Base-by-base conservation (phyloP, 2,329 filamentous ascomycete genomes). In the Bipolaris sorokiniana region DNA sequence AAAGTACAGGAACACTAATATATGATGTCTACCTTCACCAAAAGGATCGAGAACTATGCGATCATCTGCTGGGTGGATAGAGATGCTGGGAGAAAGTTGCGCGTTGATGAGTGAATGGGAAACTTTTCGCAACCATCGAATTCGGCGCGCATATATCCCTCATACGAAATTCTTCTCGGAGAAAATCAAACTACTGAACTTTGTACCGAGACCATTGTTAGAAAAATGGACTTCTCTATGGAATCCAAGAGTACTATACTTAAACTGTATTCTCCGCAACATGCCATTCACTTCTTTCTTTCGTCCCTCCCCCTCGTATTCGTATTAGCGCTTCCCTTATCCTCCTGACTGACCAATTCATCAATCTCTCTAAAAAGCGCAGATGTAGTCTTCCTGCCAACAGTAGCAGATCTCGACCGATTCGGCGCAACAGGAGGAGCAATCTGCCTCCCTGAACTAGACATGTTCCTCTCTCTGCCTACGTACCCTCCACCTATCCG, bases 351-450 rank as follows among this genome's bases (percentile, higher is more conserved):
- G 4, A 74, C 59, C 5, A 73, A 47, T 11, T 70, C 63, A 38
- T 72, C 71, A n/a, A 75, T 62, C 37, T 74, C 69, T 10, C 63
- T 64, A 31, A 65, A 64, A 6, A 72, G 40, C n/a, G 56, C 61
- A 3, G 71, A 75, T 7, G 59, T 72, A 3, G 65, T 73, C 28
- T 66, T 68, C 5, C 60, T 63, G 0, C 42, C 48, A 31, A 15
- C 51, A 15, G 42, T 41, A 15, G 18, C 49, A 10, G 22, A 31
- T 40, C 26, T 56, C 18, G n/a, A 28, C 22, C 49, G 33, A 13
- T 36, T 54, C 37, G 42, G 45, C 10, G 18, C 31, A 23, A 47
- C 2, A 22, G 22, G 11, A 38, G 31, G 7, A 33, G 28, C 23
- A 31, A n/a, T 11, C 26, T 38, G 40, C 7, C 40, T 44, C 7